phyloP scores from a whole-genome alignment of 2,329 filamentous ascomycete genomes.

The Epichloe elymi region DNA sequence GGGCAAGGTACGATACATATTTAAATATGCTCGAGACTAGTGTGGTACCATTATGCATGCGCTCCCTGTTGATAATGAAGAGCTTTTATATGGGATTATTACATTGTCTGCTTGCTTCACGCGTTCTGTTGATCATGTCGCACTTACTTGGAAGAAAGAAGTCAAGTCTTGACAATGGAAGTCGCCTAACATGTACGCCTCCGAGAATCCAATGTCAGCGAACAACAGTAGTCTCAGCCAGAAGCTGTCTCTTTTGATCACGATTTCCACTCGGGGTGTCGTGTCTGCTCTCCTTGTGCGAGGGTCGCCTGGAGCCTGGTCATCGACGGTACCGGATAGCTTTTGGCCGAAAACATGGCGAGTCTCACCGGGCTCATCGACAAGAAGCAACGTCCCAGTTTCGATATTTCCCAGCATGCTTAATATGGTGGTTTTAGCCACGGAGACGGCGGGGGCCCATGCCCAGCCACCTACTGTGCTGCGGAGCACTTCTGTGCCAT shows the following conservation, averaged over 20 bases:
- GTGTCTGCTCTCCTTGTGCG: constrained; percentile 19
- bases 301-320: constrained; percentile 22
- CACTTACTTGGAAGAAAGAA: constrained; percentile 49
- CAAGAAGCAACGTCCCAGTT: constrained; percentile 32
- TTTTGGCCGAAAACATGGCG: constrained; percentile 33
- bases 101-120: background rate
- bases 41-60: constrained; percentile 51
- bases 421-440: constrained; percentile 33
- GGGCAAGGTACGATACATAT: constrained; percentile 43
- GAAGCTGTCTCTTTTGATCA: constrained; percentile 52
- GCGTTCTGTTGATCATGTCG: background rate
- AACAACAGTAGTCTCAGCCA: constrained; percentile 58
- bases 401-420: constrained; percentile 34
- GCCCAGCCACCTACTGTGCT: constrained; percentile 30
- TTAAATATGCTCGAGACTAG: constrained; percentile 45
- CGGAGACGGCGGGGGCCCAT: constrained; percentile 31
- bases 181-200: constrained; percentile 62
- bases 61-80: constrained; percentile 55
- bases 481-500: constrained; percentile 24
- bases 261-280: constrained; percentile 37
- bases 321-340: constrained; percentile 22
- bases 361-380: constrained; percentile 31
- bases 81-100: constrained; percentile 28
- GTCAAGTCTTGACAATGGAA: constrained; percentile 53
- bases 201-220: constrained; percentile 63